Evolutionary conservation across 2,329 filamentous ascomycete species (phyloP).

Genomic region (Fusarium mexicanum): DNA sequence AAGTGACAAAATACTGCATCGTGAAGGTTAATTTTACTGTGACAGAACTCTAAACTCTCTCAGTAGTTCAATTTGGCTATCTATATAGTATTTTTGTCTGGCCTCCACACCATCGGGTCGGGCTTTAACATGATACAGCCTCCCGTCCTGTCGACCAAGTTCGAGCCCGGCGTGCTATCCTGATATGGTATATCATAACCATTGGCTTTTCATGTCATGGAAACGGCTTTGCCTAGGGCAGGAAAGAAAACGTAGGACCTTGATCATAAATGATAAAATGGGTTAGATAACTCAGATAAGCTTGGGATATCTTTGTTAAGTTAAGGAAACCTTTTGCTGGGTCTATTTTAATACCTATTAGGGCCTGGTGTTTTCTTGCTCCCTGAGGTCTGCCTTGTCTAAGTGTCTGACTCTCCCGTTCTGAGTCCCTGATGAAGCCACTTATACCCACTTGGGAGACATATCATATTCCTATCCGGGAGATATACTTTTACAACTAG

Average conservation of each 20-base stretch:
- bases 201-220: not conserved
- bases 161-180: not conserved
- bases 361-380: not conserved
- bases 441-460: not conserved
- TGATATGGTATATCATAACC: not conserved
- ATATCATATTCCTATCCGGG: not conserved
- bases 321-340: not conserved
- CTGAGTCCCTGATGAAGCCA: not conserved
- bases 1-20: slow-evolving; percentile 5
- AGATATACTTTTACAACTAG: slow-evolving; percentile 4
- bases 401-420: not conserved
- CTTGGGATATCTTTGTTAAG: not conserved
- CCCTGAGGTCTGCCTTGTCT: not conserved
- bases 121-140: not conserved
- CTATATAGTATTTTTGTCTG: not conserved
- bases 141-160: not conserved
- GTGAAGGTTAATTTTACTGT: not conserved
- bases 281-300: not conserved
- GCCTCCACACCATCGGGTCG: not conserved
- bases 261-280: not conserved
- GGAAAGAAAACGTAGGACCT: not conserved
- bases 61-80: not conserved
- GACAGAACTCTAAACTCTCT: not conserved
- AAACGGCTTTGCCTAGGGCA: not conserved
- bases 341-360: not conserved